Base-by-base conservation (phyloP, 371 early-diverging fungal genomes). In the Syncephalis plumigaleata region DNA sequence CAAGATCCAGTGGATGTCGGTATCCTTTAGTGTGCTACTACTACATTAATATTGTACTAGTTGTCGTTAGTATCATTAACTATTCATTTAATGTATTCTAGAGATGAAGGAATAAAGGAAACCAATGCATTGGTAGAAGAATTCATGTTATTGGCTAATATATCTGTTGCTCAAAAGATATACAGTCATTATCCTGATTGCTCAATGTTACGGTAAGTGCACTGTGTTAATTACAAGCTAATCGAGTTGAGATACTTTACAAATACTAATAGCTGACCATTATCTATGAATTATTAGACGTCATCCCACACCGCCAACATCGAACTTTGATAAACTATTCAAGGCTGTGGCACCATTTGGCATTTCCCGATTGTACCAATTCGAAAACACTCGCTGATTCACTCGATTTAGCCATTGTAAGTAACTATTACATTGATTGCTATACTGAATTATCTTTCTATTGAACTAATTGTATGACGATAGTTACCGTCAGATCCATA, bases 131-230 rank as follows among this genome's bases (percentile, higher is more conserved):
- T 99, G 9, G 91, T 99, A 22, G 99, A 99, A 65, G 99, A 99
- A 64, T 96, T 98, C 61, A 99, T 99, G 99, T 69, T 99, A 43
- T 67, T 98, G 18, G 99, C 98, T 37, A 99, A 99, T 60, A 90
- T 91, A 49, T 81, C 84, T 42, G 98, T 98, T 0, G 99, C 99
- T 0, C 63, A 79, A 55, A 86, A 87, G 56, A 91, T 98, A 25
- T 72, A 70, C 53, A 60, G 71, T 38, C 61, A 75, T 45, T 91
- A 84, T 64, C 93, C 94, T 0, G 85, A 87, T 17, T 75, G 82
- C 26, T 85, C 98, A 8, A 65, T 99, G 57, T 69, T 99, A 36
- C 84, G 97, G 31, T 31, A 31, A 11, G 31, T 31, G 11, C n/a
- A n/a, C n/a, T n/a, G n/a, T n/a, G 31, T 31, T 31, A 11, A 11